phyloP scores from a whole-genome alignment of 1,139 yeast species.

The Lodderomyces orthopsilosis region DNA sequence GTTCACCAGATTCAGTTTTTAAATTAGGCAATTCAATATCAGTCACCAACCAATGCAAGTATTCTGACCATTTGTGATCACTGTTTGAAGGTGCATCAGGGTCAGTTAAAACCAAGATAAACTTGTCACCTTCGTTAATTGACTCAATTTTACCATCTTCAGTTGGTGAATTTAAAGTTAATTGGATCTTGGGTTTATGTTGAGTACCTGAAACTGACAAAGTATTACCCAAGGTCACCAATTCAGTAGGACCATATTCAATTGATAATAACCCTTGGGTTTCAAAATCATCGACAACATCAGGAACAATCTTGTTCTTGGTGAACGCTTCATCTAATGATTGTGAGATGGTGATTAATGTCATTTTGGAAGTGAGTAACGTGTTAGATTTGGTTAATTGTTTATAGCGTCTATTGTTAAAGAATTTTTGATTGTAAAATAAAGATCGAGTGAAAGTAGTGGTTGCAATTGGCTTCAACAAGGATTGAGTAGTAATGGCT shows the following conservation, averaged over 20 bases:
- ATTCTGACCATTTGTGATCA: constrained; percentile 88
- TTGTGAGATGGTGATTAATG: constrained; percentile 58
- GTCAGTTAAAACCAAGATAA: constrained; percentile 78
- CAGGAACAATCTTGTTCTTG: constrained; percentile 63
- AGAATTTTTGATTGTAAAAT: neutral
- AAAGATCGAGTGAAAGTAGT: neutral
- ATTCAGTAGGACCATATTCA: constrained; percentile 50
- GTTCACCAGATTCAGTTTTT: constrained; percentile 23
- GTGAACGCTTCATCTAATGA: constrained; percentile 59
- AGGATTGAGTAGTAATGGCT: constrained; percentile 2
- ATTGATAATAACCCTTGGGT: constrained; percentile 48
- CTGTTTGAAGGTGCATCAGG: constrained; percentile 89
- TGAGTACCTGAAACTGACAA: constrained; percentile 66
- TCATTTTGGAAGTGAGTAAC: constrained; percentile 12
- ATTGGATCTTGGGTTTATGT: constrained; percentile 58
- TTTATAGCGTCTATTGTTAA: neutral
- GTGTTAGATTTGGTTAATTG: neutral
- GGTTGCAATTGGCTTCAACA: neutral
- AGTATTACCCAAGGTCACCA: constrained; percentile 80
- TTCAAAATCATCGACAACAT: constrained; percentile 50
- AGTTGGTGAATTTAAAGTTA: constrained; percentile 54
- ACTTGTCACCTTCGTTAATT: constrained; percentile 49
- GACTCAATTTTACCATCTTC: constrained; percentile 35
- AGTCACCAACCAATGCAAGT: constrained; percentile 69
- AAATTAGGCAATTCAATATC: constrained; percentile 52